Conservation (phyloP, 306 rosid species). For the Carpinus viminea region DNA sequence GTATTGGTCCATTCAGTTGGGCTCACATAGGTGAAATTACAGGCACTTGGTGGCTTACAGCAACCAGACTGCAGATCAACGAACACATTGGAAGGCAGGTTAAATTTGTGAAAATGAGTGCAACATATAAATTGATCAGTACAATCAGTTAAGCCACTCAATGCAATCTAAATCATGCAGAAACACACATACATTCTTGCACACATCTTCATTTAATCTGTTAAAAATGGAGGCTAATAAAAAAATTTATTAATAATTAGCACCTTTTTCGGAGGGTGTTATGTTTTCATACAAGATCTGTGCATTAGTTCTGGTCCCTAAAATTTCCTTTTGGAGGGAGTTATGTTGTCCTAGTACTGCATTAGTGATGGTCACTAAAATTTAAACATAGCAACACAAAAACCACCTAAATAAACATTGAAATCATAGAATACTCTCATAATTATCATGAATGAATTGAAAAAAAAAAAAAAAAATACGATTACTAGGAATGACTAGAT, state of each 20-base stretch:
- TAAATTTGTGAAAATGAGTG: background rate
- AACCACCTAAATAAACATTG: background rate
- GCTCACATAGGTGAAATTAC: conserved; percentile 37
- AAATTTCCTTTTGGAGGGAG: too few species aligned
- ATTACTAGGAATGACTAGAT: too few species aligned
- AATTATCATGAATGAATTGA: too few species aligned
- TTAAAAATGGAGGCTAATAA: too few species aligned
- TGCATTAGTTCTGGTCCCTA: background rate
- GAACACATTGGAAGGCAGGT: background rate
- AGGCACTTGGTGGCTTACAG: conserved; percentile 69
- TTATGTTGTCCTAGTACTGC: background rate
- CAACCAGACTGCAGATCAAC: conserved; percentile 71
- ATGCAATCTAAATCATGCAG: background rate
- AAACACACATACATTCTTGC: background rate
- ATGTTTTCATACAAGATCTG: background rate
- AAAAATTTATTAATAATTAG: background rate
- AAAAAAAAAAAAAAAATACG: too few species aligned
- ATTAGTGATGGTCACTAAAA: background rate
- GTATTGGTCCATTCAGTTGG: conserved; percentile 49
- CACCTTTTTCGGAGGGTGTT: background rate
- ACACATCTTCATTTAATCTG: background rate
- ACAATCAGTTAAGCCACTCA: background rate
- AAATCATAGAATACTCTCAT: too few species aligned
- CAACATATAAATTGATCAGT: background rate
- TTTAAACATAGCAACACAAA: background rate